Percentiles rank a stretch among this genome's conserved stretches.
These are phyloP conservation scores for Aethionema arabicum DNA, from an alignment of 345 rosid genomes.

Conservation along the genomic window DNA sequence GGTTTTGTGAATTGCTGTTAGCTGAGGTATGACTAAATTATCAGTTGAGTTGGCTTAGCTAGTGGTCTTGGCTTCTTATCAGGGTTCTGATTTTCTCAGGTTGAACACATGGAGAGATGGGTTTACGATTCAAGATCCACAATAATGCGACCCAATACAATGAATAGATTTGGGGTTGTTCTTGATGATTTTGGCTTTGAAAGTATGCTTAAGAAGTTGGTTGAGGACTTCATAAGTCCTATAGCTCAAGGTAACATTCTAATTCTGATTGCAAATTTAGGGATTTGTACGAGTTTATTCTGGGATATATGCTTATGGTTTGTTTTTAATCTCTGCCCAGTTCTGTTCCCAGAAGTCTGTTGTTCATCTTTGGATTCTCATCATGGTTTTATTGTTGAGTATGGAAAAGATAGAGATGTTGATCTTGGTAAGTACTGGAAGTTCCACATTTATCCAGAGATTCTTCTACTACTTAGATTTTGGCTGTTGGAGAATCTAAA, in stretches of 20 bases:
- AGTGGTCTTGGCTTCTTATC: constrained; percentile 12
- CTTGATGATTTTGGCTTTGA: constrained; percentile 97
- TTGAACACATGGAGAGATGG: constrained; percentile 88
- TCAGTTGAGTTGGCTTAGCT: constrained; percentile 38
- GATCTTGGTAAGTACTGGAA: constrained; percentile 73
- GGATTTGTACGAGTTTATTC: not conserved
- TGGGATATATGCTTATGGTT: constrained; percentile 19
- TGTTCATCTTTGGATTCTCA: constrained; percentile 88
- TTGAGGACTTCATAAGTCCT: constrained; percentile 79
- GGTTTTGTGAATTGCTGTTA: constrained; percentile 63
- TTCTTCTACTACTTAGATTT: constrained; percentile 19
- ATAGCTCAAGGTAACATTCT: constrained; percentile 58
- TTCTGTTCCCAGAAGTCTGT: constrained; percentile 83
- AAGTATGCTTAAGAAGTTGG: constrained; percentile 76
- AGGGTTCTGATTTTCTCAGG: constrained; percentile 42
- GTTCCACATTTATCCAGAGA: constrained; percentile 2
- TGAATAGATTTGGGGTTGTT: constrained; percentile 91
- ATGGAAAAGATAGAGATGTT: constrained; percentile 81
- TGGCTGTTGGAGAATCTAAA: constrained; percentile 11
- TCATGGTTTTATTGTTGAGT: constrained; percentile 96
- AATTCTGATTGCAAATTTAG: constrained; percentile 5
- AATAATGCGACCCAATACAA: constrained; percentile 93
- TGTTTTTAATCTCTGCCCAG: constrained; percentile 41
- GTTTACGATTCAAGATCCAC: constrained; percentile 61
- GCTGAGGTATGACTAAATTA: constrained; percentile 60